Base-by-base conservation (phyloP, 176 grass and related monocot genomes). In the Echinochloa phyllopogon region DNA sequence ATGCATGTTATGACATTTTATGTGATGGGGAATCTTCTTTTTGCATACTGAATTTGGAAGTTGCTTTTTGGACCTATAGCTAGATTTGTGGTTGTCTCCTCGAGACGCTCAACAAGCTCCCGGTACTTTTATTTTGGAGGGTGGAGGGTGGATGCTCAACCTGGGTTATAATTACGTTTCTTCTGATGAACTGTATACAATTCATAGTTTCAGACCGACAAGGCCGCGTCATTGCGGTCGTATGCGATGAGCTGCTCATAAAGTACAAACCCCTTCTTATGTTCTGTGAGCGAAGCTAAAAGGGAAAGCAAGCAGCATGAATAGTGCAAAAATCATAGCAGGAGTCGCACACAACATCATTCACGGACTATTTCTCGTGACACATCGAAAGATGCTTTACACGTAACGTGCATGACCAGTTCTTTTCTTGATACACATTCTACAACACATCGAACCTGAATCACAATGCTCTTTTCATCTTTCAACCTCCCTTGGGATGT, bases 391-490 rank as follows among this genome's bases (percentile, higher is more conserved):
- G 50, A 25, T 52, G 45, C 45, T 76, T 64, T 64, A 78, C 20
- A 65, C 1, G 2, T 23, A 47, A 20, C 13, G 52, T 17, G 10
- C 23, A 8, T 5, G 11, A 60, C 21, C 40, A n/a, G 36, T 48
- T 17, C 13, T 37, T 37, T 59, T 67, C 16, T 1, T 72, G 10
- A 60, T 51, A 79, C 7, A 74, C 7, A 74, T 29, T 48, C 20
- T 66, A 64, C 15, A 49, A n/a, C 76, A 27, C 29, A 58, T 7
- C 33, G 16, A 69, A 68, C 8, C 55, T 81, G 40, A 72, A 61
- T 15, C 62, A 17, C 72, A 83, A 18, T 85, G 42, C 14, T 65
- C 9, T 13, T 62, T 60, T 91, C 60, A 95, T 80, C 75, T 84
- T 90, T 72, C 69, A 18, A 68, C 67, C 66, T 87, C 76, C 53